phyloP scores from a whole-genome alignment of 2,329 filamentous ascomycete species.

The Nakataea oryzae region DNA sequence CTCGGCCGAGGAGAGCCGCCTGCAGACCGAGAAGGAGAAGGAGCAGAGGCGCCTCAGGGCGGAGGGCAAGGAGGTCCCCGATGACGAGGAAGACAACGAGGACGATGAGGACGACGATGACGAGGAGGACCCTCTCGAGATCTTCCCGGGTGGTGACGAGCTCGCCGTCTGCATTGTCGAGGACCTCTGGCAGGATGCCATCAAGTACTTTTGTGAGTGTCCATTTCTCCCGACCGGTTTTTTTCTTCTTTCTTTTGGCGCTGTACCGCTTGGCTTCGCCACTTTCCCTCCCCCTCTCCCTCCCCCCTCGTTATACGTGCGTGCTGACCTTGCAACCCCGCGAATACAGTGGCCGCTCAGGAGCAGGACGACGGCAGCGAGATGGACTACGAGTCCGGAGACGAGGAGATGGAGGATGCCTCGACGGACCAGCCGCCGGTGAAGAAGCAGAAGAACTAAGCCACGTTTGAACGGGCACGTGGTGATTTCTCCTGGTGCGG shows the following conservation, averaged over 20 bases:
- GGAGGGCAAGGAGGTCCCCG: conserved; percentile 30
- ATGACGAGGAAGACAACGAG: conserved; percentile 44
- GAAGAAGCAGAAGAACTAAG: conserved; percentile 29
- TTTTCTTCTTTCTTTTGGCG: background rate
- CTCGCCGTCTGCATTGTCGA: conserved; percentile 73
- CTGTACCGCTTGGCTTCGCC: background rate
- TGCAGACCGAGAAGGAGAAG: conserved; percentile 48
- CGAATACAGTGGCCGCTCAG: conserved; percentile 51
- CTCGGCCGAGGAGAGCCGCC: conserved; percentile 59
- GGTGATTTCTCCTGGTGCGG: background rate
- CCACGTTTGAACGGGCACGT: background rate
- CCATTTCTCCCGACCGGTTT: conserved; percentile 2
- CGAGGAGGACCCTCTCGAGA: conserved; percentile 62
- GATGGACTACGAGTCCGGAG: conserved; percentile 54
- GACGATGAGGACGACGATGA: conserved; percentile 51
- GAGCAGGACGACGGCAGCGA: conserved; percentile 59
- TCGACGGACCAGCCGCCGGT: conserved; percentile 23
- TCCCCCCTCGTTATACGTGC: background rate
- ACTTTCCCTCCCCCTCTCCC: too few relatives aligned
- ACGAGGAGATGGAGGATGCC: conserved; percentile 41
- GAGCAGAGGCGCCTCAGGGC: conserved; percentile 37
- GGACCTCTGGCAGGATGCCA: conserved; percentile 79
- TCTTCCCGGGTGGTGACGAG: conserved; percentile 81
- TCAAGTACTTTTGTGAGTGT: conserved; percentile 81
- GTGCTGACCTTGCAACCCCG: background rate